Evolutionary conservation across 2,329 filamentous ascomycete genomes (phyloP).

Genomic region (Clarireedia homoeocarpa): DNA sequence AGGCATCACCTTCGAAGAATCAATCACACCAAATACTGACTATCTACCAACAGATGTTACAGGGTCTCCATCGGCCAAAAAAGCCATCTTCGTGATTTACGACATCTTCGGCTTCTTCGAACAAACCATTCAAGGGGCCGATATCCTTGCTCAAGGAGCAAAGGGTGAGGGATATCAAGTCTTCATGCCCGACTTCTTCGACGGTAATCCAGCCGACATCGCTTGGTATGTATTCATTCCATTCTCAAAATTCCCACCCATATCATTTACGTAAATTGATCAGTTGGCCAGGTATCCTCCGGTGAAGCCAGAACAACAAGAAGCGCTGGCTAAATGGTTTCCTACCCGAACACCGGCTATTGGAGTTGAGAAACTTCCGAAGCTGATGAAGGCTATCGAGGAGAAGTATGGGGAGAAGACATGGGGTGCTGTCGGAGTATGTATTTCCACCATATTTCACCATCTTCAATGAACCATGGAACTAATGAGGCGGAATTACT

Average conservation of each 20-base stretch:
- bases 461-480: background rate
- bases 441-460: background rate
- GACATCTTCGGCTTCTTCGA: conserved; percentile 66
- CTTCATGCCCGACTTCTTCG: conserved; percentile 88
- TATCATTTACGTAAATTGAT: background rate
- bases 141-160: conserved; percentile 47
- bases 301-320: conserved; percentile 11
- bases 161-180: conserved; percentile 58
- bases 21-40: background rate
- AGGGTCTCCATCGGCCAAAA: conserved; percentile 39
- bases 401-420: conserved; percentile 46
- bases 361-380: conserved; percentile 42
- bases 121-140: conserved; percentile 62
- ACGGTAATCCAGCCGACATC: conserved; percentile 45
- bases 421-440: conserved; percentile 18
- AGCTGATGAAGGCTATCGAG: conserved; percentile 38
- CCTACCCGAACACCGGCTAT: conserved; percentile 16
- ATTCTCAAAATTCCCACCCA: background rate
- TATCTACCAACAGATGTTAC: conserved; percentile 32
- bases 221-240: conserved; percentile 33
- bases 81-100: conserved; percentile 50
- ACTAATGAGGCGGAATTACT: background rate
- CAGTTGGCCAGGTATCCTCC: conserved; percentile 10
- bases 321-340: conserved; percentile 10
- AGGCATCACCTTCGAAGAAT: conserved; percentile 10